Conservation (phyloP, 192 early-diverging fungal genomes). For the Backusella tuberculispora region DNA sequence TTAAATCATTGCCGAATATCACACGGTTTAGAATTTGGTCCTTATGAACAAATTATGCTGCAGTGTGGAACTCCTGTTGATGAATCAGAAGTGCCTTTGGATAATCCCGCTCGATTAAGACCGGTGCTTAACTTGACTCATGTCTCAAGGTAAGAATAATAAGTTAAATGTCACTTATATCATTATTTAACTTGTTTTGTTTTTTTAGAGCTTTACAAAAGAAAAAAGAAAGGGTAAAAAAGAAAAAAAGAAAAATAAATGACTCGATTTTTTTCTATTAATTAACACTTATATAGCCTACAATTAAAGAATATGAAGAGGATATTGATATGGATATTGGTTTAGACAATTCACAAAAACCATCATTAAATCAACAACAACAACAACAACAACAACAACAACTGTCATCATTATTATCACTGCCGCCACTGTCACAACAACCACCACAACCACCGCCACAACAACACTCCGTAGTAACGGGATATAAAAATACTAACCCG, state of each 20-base stretch:
- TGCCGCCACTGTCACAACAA: not conserved
- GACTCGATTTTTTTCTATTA: not conserved
- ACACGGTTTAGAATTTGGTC: slow-evolving; percentile 76
- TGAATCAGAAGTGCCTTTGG: slow-evolving; percentile 57
- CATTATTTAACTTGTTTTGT: not conserved
- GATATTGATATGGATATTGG: slow-evolving; percentile 68
- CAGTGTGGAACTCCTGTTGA: slow-evolving; percentile 72
- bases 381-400: not conserved
- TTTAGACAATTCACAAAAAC: slow-evolving; percentile 24
- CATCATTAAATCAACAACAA: not conserved
- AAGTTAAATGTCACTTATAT: not conserved
- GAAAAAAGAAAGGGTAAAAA: slow-evolving; percentile 15
- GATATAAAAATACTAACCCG: not conserved
- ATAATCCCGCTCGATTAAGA: slow-evolving; percentile 51
- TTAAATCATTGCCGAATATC: slow-evolving; percentile 80
- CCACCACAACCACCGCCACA: not conserved
- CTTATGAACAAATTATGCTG: slow-evolving; percentile 73
- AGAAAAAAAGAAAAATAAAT: not conserved
- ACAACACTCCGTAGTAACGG: not conserved
- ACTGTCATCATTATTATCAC: no score
- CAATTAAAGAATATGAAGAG: slow-evolving; percentile 74
- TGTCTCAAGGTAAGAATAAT: not conserved
- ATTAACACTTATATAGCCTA: slow-evolving; percentile 48
- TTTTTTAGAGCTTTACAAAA: slow-evolving; percentile 10
- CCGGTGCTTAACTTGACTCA: slow-evolving; percentile 41